Evolutionary conservation across 2,329 filamentous ascomycete species (phyloP).

Genomic region (Fusarium sp.): DNA sequence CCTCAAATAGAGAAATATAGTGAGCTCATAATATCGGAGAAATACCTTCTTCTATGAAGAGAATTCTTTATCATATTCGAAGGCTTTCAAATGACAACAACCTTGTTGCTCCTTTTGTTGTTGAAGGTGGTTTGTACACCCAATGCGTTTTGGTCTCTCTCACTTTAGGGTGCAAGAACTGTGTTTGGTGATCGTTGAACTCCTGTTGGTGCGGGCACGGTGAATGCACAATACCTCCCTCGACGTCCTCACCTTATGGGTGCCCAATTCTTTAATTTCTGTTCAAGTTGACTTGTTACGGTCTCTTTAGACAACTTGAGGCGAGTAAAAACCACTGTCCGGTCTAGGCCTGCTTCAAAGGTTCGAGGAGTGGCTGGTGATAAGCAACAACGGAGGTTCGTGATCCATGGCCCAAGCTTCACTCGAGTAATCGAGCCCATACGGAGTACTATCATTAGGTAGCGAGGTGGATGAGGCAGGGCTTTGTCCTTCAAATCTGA

Average conservation of each 20-base stretch:
- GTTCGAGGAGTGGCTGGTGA: background rate
- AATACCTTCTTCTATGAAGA: background rate
- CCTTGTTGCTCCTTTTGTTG: background rate
- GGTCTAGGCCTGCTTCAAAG: background rate
- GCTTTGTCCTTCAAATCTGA: background rate
- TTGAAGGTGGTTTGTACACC: background rate
- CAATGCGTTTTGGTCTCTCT: background rate
- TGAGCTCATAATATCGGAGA: background rate
- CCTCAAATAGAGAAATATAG: background rate
- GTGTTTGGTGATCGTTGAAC: background rate
- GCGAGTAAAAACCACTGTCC: background rate
- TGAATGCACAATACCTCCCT: background rate
- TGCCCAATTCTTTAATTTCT: background rate
- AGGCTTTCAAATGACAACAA: fast-evolving
- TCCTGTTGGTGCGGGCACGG: background rate
- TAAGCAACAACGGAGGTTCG: background rate
- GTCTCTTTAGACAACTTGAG: too few species aligned
- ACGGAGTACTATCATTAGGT: background rate
- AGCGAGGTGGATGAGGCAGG: background rate
- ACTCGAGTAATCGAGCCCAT: background rate
- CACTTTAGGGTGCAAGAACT: background rate
- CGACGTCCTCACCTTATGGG: background rate
- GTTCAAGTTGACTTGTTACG: background rate
- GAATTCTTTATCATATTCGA: background rate
- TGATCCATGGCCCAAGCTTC: background rate